Evolutionary conservation across 345 rosid species (phyloP), one percentile per base, ranked within the genome.

Genomic region (Ceriops zippeliana): DNA sequence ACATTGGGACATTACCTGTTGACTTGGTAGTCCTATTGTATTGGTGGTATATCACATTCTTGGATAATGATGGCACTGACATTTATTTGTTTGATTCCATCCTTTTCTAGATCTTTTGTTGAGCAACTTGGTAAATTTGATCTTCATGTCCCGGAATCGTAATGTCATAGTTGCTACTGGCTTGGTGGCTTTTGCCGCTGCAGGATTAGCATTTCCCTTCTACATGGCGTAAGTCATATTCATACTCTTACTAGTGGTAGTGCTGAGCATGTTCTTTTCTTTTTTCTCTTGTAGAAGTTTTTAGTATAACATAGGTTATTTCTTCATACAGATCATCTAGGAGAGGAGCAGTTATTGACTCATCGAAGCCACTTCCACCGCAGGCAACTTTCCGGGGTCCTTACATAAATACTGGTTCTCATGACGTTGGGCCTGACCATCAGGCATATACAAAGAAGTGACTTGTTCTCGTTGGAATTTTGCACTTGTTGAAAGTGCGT

Each of bases 371-470:
- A 0, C 78, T 95, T 61, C 90, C 96, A 30, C 97, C 97, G 1
- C 96, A 95, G 83, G 99, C 96, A 56, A 89, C 99, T 62, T 95
- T 90, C 57, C 79, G 99, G 65, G 97, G 96, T 76, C 97, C 99
- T 72, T 95, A 95, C 84, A 82, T 95, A 26, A 95, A 95, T 80
- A 88, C 97, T 0, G 96, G 97, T 16, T 91, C 97, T 63, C 92
- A 90, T 31, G 97, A 95, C 69, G 73, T 90, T 67, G 99, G 99
- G 70, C 99, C 96, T 47, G 97, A 95, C 71, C 82, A 79, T 70
- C 86, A 65, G 76, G 72, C 82, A 42, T 86, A 91, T 84, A 62
- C 85, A 8, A 90, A 91, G 93, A 90, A 91, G 74, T 90, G 77
- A 88, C 46, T 13, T 20, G 24, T 2, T 16, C 24, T 28, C 7